Evolutionary conservation across 345 rosid species (phyloP).

Genomic region (Cardamine occulta): DNA sequence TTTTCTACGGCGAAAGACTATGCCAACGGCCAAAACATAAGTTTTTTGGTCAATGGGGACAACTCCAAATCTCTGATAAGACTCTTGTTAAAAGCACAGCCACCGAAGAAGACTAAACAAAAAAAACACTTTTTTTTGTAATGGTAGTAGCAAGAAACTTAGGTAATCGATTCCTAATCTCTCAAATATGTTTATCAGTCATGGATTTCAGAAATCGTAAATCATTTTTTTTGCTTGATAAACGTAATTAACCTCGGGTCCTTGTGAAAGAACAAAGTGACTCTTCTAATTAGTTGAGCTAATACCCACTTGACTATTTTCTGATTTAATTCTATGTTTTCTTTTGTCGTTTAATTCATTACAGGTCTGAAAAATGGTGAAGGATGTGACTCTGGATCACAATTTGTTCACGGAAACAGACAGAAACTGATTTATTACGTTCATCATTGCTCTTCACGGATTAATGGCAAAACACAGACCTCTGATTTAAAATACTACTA

Average conservation of each 20-base stretch:
- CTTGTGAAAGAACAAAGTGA: conserved; percentile 1
- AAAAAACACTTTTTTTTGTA: neutral
- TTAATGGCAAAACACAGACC: conserved; percentile 29
- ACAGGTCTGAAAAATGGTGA: conserved; percentile 34
- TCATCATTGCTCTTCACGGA: conserved; percentile 34
- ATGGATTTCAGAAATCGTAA: neutral
- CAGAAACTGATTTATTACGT: conserved; percentile 35
- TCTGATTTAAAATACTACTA: conserved; percentile 11
- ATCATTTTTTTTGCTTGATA: neutral
- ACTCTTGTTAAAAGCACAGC: neutral
- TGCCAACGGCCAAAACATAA: conserved; percentile 37
- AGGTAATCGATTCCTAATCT: neutral
- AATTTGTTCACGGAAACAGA: conserved; percentile 40
- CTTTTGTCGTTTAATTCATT: conserved; percentile 37
- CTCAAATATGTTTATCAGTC: neutral
- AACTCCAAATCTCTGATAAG: conserved; percentile 26
- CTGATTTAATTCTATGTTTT: conserved; percentile 25
- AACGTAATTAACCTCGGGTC: neutral
- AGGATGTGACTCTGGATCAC: conserved; percentile 33
- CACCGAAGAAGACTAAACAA: conserved; percentile 25
- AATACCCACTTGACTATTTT: conserved; percentile 26
- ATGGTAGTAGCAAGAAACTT: conserved; percentile 1
- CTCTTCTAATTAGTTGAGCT: conserved; percentile 33
- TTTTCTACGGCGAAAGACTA: conserved; percentile 27
- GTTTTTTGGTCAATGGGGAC: conserved; percentile 24